phyloP scores from a whole-genome alignment of 257 asterid genomes.

The Solanum lycopersicoides region DNA sequence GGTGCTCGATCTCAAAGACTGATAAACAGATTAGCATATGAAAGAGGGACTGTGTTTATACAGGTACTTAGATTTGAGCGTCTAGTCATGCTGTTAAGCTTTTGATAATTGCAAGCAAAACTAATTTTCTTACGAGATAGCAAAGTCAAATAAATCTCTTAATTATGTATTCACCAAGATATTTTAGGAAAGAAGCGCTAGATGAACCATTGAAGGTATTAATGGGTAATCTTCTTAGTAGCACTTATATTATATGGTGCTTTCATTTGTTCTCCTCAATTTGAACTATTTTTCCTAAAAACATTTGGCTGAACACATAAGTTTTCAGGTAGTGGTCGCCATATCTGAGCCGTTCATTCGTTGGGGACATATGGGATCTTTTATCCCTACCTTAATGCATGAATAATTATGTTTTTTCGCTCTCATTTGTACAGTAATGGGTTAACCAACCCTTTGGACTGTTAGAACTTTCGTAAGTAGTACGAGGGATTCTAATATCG shows the following conservation, averaged over 20 bases:
- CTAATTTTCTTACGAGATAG: not conserved
- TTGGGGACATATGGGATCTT: not conserved
- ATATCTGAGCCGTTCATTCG: not conserved
- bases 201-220: not conserved
- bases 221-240: not conserved
- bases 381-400: not conserved
- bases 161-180: not conserved
- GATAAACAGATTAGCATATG: slow-evolving; percentile 84
- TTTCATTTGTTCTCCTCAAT: not conserved
- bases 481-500: not conserved
- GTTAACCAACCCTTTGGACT: not conserved
- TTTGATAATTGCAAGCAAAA: not conserved
- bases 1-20: slow-evolving; percentile 56
- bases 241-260: not conserved
- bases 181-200: not conserved
- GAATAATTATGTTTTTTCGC: not conserved
- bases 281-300: not conserved
- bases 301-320: too few species aligned
- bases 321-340: not conserved
- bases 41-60: slow-evolving; percentile 80
- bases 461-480: not conserved
- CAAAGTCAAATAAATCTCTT: not conserved
- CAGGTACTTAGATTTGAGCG: slow-evolving; percentile 38
- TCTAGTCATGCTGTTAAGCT: not conserved
- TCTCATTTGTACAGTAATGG: not conserved